phyloP scores from a whole-genome alignment of 257 asterid genomes.

The Schizonepeta tenuifolia region DNA sequence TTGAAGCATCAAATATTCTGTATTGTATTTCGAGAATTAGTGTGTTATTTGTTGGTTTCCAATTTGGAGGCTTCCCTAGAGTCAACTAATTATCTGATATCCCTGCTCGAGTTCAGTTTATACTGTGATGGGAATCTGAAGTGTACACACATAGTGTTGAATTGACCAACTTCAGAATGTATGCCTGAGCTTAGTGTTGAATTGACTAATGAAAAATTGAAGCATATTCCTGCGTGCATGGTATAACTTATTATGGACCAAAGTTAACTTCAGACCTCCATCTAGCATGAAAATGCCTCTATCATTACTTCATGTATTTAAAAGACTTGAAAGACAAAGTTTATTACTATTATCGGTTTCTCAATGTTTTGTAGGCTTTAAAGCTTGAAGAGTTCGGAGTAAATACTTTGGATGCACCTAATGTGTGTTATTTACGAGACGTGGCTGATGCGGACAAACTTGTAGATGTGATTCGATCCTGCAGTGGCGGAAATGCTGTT shows the following conservation, averaged over 20 bases:
- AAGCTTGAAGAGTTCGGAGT: conserved; percentile 96
- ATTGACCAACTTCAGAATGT: too few species aligned
- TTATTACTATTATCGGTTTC: conserved; percentile 35
- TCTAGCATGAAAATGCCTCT: neutral
- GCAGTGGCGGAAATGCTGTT: conserved; percentile 75
- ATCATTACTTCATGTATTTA: neutral
- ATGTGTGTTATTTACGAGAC: conserved; percentile 77
- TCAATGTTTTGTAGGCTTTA: conserved; percentile 59
- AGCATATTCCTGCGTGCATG: neutral
- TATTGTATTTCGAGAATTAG: conserved; percentile 10
- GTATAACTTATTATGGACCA: conserved; percentile 3
- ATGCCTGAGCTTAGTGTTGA: neutral
- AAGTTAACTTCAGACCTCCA: neutral
- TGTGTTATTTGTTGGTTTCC: conserved; percentile 2
- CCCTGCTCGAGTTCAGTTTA: conserved; percentile 15
- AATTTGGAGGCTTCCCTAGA: neutral
- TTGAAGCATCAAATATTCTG: conserved; percentile 4
- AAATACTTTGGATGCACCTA: conserved; percentile 69
- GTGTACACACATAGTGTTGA: neutral
- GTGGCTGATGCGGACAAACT: conserved; percentile 84
- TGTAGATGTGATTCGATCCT: conserved; percentile 63
- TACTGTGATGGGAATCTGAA: conserved; percentile 14
- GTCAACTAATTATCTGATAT: conserved; percentile 12
- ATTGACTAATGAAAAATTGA: conserved; percentile 12
- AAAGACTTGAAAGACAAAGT: neutral